A percentile compares a stretch with the other conserved stretches of the same genome.
Conservation (phyloP, 2,329 filamentous ascomycete genomes). For the Paraconiothyrium sp. region DNA sequence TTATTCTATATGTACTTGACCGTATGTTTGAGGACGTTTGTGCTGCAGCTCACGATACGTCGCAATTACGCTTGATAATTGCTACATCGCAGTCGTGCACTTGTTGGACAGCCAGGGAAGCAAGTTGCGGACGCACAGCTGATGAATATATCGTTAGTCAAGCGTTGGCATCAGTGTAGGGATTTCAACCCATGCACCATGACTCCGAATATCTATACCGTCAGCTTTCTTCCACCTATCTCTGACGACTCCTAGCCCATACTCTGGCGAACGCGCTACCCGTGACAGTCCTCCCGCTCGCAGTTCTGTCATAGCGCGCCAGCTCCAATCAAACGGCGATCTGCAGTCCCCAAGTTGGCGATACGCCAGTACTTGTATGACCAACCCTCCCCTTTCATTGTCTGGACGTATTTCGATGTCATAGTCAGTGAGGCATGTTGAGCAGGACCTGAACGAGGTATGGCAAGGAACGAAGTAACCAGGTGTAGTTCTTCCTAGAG, state of each 20-base stretch:
- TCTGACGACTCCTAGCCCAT: slow-evolving; percentile 26
- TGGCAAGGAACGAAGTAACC: slow-evolving; percentile 20
- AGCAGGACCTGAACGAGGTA: slow-evolving; percentile 29
- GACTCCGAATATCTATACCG: slow-evolving; percentile 15
- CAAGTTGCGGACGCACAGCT: too few relatives aligned
- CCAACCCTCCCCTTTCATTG: slow-evolving; percentile 22
- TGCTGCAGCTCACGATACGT: too few relatives aligned
- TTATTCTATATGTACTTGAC: too few relatives aligned
- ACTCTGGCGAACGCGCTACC: slow-evolving; percentile 16
- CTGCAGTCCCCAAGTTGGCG: slow-evolving; percentile 29
- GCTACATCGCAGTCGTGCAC: too few relatives aligned
- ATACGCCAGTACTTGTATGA: slow-evolving; percentile 24
- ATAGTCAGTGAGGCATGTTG: slow-evolving; percentile 31
- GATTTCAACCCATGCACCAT: slow-evolving; percentile 19
- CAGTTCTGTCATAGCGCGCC: slow-evolving; percentile 18
- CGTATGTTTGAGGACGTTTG: too few relatives aligned
- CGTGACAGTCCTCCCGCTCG: slow-evolving; percentile 14
- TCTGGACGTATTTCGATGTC: slow-evolving; percentile 26
- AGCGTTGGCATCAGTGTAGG: background rate
- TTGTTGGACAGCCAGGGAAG: too few relatives aligned
- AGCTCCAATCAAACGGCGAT: slow-evolving; percentile 28
- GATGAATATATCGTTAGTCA: too few relatives aligned
- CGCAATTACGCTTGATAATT: too few relatives aligned
- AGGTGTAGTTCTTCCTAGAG: slow-evolving; percentile 14
- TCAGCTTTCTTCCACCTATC: slow-evolving; percentile 30